Conservation (phyloP, 176 grass and related monocot species). For the Hordeum marinum region DNA sequence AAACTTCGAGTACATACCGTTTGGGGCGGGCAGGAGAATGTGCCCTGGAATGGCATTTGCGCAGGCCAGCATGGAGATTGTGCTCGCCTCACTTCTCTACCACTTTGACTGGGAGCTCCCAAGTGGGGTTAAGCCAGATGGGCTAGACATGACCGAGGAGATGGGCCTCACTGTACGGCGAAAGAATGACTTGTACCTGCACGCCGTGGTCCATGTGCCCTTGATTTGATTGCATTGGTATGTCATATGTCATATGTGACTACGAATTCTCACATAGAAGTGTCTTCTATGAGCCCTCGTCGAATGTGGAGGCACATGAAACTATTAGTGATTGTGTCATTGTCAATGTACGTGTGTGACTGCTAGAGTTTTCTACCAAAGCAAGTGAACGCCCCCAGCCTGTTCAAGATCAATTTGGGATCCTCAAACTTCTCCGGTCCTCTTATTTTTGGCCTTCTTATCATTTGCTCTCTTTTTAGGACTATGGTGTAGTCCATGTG, state of each 20-base stretch:
- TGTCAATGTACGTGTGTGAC: too few relatives aligned
- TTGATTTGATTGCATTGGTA: not conserved
- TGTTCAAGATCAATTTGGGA: too few relatives aligned
- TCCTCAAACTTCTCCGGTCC: too few relatives aligned
- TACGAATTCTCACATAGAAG: not conserved
- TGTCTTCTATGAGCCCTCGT: not conserved
- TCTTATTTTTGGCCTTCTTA: too few relatives aligned
- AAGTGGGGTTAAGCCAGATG: not conserved
- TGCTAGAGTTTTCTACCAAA: not conserved
- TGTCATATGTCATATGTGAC: not conserved
- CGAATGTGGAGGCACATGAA: too few relatives aligned
- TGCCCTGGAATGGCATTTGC: not conserved
- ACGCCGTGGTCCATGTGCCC: not conserved
- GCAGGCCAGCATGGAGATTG: not conserved
- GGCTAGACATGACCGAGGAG: slow-evolving; percentile 6
- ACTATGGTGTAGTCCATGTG: not conserved
- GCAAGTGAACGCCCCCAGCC: too few relatives aligned
- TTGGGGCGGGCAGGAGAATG: not conserved
- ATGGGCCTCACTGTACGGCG: not conserved
- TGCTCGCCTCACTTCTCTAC: not conserved
- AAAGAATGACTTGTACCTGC: not conserved
- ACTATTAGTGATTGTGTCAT: not conserved
- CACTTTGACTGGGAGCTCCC: slow-evolving; percentile 18
- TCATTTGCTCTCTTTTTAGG: too few relatives aligned
- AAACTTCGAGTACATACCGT: not conserved